These are phyloP conservation scores for Salvia sclarea DNA, from an alignment of 305 asterid species.

Conservation along the genomic window DNA sequence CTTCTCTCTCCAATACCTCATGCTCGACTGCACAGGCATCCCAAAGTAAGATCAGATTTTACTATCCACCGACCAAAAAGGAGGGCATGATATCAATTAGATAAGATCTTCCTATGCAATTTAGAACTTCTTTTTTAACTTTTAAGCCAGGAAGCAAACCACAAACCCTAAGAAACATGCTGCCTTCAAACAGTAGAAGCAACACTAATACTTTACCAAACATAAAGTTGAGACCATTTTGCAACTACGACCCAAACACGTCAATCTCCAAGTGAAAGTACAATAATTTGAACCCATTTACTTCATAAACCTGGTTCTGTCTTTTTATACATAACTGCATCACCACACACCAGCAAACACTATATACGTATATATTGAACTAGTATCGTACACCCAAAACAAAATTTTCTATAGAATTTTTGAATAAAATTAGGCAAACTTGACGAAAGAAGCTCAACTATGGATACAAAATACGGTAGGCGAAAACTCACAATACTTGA, in stretches of 20 bases:
- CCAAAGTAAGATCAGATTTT: background rate
- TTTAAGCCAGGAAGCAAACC: constrained; percentile 2
- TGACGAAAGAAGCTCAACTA: constrained; percentile 18
- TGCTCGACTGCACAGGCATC: constrained; percentile 59
- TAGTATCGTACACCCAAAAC: background rate
- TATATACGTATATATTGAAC: constrained; percentile 4
- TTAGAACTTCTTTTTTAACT: background rate
- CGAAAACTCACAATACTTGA: constrained; percentile 70
- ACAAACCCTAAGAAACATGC: background rate
- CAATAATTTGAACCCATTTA: background rate
- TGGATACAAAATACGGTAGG: background rate
- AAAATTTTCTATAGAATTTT: background rate
- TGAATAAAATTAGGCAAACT: background rate
- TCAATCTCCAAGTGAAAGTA: background rate
- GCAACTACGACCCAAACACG: background rate
- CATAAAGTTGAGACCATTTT: constrained; percentile 8
- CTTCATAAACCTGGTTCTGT: background rate
- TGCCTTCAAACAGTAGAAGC: constrained; percentile 9
- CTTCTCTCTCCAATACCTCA: constrained; percentile 66
- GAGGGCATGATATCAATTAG: constrained; percentile 1
- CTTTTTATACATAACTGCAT: constrained; percentile 4
- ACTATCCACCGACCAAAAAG: background rate
- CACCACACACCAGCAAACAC: background rate
- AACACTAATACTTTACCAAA: constrained; percentile 1
- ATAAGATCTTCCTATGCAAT: background rate